phyloP scores from a whole-genome alignment of 73 alveolate species.

The Paraurostyla sp. region DNA sequence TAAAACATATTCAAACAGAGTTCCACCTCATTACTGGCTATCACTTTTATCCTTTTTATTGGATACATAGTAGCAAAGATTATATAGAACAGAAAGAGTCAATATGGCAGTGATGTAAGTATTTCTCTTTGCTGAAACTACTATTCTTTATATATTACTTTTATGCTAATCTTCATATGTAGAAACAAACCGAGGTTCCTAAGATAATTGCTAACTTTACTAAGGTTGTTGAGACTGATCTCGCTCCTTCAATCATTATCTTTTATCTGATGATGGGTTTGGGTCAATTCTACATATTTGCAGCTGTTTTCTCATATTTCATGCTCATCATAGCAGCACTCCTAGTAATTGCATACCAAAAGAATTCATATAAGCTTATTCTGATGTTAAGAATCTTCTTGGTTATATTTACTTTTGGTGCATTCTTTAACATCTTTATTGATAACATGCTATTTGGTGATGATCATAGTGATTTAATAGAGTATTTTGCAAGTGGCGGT shows the following conservation, averaged over 20 bases:
- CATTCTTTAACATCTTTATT: constrained; percentile 42
- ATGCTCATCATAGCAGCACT: constrained; percentile 23
- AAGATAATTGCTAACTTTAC: not conserved
- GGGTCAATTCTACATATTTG: constrained; percentile 39
- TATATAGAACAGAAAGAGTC: constrained; percentile 2
- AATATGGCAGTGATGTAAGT: constrained; percentile 14
- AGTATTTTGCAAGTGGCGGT: constrained; percentile 1
- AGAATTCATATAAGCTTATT: constrained; percentile 2
- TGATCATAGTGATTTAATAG: not conserved
- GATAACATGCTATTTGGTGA: constrained; percentile 38
- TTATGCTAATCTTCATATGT: too few relatives aligned
- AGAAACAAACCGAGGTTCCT: constrained; percentile 49
- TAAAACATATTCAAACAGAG: constrained; percentile 35
- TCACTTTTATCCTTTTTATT: constrained; percentile 43
- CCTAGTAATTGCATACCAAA: constrained; percentile 14
- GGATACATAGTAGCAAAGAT: constrained; percentile 14
- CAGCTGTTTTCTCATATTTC: constrained; percentile 46
- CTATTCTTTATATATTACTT: too few relatives aligned
- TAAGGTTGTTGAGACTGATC: constrained; percentile 35
- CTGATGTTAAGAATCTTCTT: not conserved
- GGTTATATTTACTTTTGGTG: constrained; percentile 25
- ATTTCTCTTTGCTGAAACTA: too few relatives aligned
- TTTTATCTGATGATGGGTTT: constrained; percentile 15
- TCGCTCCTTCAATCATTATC: constrained; percentile 44
- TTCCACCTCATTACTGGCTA: constrained; percentile 41